Evolutionary conservation across 345 rosid species (phyloP), one percentile per base, ranked within the genome.

Genomic region (Aegle marmelos): DNA sequence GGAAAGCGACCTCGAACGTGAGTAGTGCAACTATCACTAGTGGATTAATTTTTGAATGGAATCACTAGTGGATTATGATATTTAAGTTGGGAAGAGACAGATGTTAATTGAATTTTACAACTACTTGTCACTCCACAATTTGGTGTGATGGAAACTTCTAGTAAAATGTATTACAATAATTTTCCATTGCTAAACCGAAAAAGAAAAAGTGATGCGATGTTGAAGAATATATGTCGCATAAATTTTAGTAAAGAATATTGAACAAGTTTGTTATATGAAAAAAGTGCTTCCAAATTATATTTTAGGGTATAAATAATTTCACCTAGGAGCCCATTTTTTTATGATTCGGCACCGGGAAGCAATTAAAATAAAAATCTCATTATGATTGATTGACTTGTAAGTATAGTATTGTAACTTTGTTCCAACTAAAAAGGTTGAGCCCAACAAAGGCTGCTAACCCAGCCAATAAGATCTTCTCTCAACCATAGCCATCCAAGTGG

Each of bases 381-480:
- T 33, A 75, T 62, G 73, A 4, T 50, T 65, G 41, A 24, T 80
- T 41, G 68, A 58, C 70, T 64, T 58, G 19, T 28, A 48, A 31
- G 37, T 17, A 11, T 3, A 69, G 6, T 70, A 45, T 13, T 31
- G 37, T 59, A 25, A 34, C 24, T 31, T 56, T 6, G 37, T 60
- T 68, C 72, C 83, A 82, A 83, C 77, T 76, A 10, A 27, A 60
- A 71, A 70, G 62, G 77, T 76, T 75, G 72, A 74, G 19, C 77
- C 83, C 82, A 56, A 6, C 74, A 59, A 41, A 70, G 82, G 84
- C 76, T 31, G 72, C 79, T 73, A 73, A 62, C 64, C 22, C 21
- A 53, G 58, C 48, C 78, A 57, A 76, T 70, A 5, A 21, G 50
- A 11, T 28, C n/a, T 63, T 57, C 22, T 72, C 10, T 63, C 66